Base-by-base conservation (phyloP, 768 basidiomycete species). In the Mycena amicta region DNA sequence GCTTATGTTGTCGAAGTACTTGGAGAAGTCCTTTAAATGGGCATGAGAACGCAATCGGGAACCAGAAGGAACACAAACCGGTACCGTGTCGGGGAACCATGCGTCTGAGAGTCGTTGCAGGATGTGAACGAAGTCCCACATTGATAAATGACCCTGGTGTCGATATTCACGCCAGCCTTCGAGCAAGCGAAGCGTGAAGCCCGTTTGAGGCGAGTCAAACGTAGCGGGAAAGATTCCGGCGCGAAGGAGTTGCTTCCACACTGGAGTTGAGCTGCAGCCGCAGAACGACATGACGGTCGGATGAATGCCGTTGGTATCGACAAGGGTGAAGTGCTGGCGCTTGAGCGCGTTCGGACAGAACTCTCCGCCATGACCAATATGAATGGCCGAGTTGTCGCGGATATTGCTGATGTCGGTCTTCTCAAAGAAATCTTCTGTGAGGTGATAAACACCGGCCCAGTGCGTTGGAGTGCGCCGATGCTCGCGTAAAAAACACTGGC, bases 231-330 rank as follows among this genome's bases (percentile, higher is more conserved):
- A 59, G n/a, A 59, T 59, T 16, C 58, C 47, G 0, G 58, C 53
- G 8, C 23, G 27, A 5, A 59, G 8, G 2, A 59, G 40, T 28
- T 59, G 58, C 29, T 55, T 25, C 22, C 15, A 54, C 25, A 50
- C 46, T 22, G 51, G 52, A 31, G 39, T 15, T 4, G 23, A 39
- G 0, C 39, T 46, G 30, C 58, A 60, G 2, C 53, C 23, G 27
- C 58, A 60, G 40, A 60, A 55, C 28, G 22, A 18, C 18, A 60
- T 55, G 22, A 47, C 28, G 53, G 54, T 60, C 33, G 58, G 45
- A 47, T 60, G 58, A 23, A 60, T 60, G 13, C 58, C 53, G 23
- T 60, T 60, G 18, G 18, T 52, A 3, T 60, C 58, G 16, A 60
- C 54, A 22, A 60, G 30, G 3, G 53, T 55, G 54, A 60, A 60